These are phyloP conservation scores for Saccharomyces hybrid DNA, from an alignment of 1,139 yeast genomes.

Conservation along the genomic window DNA sequence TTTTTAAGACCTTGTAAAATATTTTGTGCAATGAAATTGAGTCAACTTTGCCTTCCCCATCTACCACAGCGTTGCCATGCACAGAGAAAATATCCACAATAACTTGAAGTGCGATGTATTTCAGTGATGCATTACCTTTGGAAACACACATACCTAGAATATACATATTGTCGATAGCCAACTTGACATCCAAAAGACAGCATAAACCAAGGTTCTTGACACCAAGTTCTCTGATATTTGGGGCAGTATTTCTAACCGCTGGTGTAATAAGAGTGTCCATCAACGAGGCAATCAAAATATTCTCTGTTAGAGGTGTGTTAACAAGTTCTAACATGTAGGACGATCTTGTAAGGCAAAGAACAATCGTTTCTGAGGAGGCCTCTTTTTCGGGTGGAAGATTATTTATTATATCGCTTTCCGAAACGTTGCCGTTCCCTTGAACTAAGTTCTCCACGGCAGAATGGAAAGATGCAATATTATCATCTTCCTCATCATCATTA, in stretches of 20 bases:
- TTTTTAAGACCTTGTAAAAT: conserved; percentile 58
- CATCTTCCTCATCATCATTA: conserved; percentile 32
- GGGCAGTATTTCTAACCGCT: conserved; percentile 58
- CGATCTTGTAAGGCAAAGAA: conserved; percentile 63
- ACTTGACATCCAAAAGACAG: conserved; percentile 58
- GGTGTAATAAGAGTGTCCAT: conserved; percentile 77
- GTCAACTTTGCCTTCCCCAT: conserved; percentile 57
- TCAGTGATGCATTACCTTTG: conserved; percentile 48
- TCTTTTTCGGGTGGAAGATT: conserved; percentile 24
- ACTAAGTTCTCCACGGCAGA: conserved; percentile 42
- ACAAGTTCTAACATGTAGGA: conserved; percentile 65
- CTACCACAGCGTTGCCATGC: conserved; percentile 65
- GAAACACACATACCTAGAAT: conserved; percentile 60
- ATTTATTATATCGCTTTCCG: conserved; percentile 16
- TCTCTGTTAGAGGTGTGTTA: conserved; percentile 56
- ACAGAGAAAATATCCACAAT: conserved; percentile 73
- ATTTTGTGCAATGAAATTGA: conserved; percentile 55
- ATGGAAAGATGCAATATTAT: conserved; percentile 39
- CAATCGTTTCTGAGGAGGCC: conserved; percentile 39
- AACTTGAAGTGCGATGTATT: conserved; percentile 56
- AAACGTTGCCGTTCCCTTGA: conserved; percentile 14
- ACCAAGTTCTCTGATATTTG: conserved; percentile 60
- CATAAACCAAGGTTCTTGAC: conserved; percentile 72
- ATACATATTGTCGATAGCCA: conserved; percentile 55
- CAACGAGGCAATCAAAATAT: conserved; percentile 63